Evolutionary conservation across 257 asterid genomes (phyloP).

Genomic region (Solanum chilense): DNA sequence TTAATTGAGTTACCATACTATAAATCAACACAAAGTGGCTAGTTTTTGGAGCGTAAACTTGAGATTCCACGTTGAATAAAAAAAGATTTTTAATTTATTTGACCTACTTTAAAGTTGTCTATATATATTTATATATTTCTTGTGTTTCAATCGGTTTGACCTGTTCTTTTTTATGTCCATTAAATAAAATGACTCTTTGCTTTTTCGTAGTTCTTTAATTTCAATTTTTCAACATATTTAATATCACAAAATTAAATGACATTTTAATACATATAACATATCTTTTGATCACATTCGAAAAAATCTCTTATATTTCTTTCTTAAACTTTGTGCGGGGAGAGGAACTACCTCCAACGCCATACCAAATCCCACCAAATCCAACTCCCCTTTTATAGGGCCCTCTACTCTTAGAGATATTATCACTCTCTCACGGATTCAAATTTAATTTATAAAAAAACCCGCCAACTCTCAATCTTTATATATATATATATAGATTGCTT

Average conservation of each 20-base stretch:
- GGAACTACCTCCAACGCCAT: background rate
- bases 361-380: background rate
- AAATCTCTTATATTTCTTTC: too few species aligned
- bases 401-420: background rate
- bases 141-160: too few species aligned
- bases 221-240: too few species aligned
- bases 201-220: too few species aligned
- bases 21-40: background rate
- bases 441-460: background rate
- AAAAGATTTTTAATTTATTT: too few species aligned
- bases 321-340: too few species aligned
- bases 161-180: fast-evolving
- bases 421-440: background rate
- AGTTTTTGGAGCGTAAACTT: background rate
- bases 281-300: too few species aligned
- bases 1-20: background rate
- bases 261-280: too few species aligned
- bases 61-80: background rate
- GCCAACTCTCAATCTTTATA: background rate
- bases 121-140: too few species aligned
- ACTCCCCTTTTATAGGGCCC: background rate
- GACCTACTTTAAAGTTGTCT: background rate
- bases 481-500: background rate
- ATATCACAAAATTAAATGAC: too few species aligned
- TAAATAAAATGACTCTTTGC: too few species aligned